Base-by-base conservation (phyloP, 192 early-diverging fungal species). In the Dissophora ornata region DNA sequence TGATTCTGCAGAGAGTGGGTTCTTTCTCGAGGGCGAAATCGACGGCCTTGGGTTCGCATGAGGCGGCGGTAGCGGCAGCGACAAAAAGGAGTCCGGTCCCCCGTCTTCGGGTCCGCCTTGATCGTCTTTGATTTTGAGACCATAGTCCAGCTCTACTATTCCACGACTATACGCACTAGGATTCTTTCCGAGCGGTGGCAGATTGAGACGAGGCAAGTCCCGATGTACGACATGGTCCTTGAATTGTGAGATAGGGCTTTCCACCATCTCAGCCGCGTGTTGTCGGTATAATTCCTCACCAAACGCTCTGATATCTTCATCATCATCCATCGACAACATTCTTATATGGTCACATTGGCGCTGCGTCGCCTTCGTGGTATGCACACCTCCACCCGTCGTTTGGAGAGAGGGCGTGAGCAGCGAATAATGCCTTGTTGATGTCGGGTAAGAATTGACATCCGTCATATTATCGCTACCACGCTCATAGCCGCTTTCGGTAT, bases 1-100 rank as follows among this genome's bases (percentile, higher is more conserved):
- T 10, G 69, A 44, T n/a, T 45, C 25, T 4, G 61, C 45, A 15
- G 61, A 71, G 46, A 63, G 69, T 19, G 69, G 69, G 19, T 59
- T 59, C 41, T 54, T 69, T 15, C 38, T 38, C 38, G 21, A n/a
- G 1, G 67, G 53, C 7, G 69, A 50, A 8, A 49, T 24, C n/a
- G 58, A 33, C 4, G 58, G 58, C 32, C 46, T 15, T 2, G 58
- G 34, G 34, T 33, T 26, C 16, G 3, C 28, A 22, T 48, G n/a
- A 15, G 10, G 30, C 22, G 30, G 21, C 18, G 57, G 57, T 16
- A 30, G 29, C 4, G 3, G n/a, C n/a, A 29, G 4, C 32, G 24
- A 24, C 8, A 28, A 9, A 24, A 42, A 49, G 10, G 18, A 18
- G 8, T 33, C 21, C 41, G n/a, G 4, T 32, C 45, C 1, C 32